Base-by-base conservation (phyloP, 2,329 filamentous ascomycete species). In the Leptosphaerulina australis region DNA sequence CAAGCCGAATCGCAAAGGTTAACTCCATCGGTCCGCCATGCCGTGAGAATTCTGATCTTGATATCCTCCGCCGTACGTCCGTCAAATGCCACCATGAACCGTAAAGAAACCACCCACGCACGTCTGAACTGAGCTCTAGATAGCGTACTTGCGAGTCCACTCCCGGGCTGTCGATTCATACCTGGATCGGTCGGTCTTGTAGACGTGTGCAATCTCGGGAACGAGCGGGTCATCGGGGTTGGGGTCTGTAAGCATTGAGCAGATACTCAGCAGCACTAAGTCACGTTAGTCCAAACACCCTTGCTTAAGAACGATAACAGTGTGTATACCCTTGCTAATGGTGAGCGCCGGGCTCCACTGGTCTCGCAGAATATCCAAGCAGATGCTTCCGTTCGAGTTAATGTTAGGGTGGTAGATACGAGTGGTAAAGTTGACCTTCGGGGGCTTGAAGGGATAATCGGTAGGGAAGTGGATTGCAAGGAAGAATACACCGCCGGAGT, bases 401-500 rank as follows among this genome's bases (percentile, higher is more conserved):
- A 99, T 99, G 81, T 99, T 99, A 70, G 94, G 94, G 81, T 99
- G 94, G 77, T 99, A 99, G 82, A 99, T 97, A 74, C 93, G 89
- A 62, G 94, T 99, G 68, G 91, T 97, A 85, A 99, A 99, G 88
- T 97, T 97, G 79, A 99, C 92, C 86, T 99, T 99, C 67, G 94
- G 94, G 58, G 94, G 94, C 88, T 99, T 99, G 85, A 99, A 99
- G 31, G 94, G 94, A 79, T 99, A 99, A 83, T 99, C 94, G 83
- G 94, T 99, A 65, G 94, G 94, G 83, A 99, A 97, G 80, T 97
- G 91, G 74, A 99, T 99, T 66, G 89, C 88, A 63, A 99, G 85
- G 86, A 99, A 99, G 84, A 99, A 99, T 67, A 99, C 93, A 72
- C 94, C 94, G 75, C 93, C 92, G 40, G 92, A 91, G 83, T 97